A percentile compares a stretch with the other conserved stretches of the same genome.
Conservation (phyloP, 2,329 filamentous ascomycete species). For the Penicillium nordicum region DNA sequence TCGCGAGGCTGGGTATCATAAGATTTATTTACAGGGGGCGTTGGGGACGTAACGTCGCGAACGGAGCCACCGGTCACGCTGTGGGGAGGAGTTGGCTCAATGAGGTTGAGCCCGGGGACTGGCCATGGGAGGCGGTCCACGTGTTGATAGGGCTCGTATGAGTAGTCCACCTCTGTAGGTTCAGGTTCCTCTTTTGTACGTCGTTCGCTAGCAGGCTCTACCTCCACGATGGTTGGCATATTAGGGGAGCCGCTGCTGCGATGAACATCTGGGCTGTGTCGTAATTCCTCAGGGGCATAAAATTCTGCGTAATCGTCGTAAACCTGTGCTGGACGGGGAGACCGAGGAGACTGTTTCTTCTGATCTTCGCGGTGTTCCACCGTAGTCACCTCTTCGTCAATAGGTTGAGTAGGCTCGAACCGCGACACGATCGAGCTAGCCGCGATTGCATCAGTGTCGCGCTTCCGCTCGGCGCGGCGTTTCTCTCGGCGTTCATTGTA, state of each 20-base stretch:
- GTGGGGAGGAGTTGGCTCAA: constrained; percentile 56
- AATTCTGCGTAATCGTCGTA: constrained; percentile 45
- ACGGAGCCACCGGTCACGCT: constrained; percentile 44
- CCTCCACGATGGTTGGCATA: constrained; percentile 32
- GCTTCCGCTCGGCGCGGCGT: constrained; percentile 41
- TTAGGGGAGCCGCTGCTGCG: constrained; percentile 15
- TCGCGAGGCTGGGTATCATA: constrained; percentile 47
- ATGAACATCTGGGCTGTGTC: constrained; percentile 39
- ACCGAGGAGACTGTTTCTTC: constrained; percentile 30
- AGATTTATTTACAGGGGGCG: constrained; percentile 38
- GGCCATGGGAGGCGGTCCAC: constrained; percentile 37
- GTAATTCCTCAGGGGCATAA: constrained; percentile 42
- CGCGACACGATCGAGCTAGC: constrained; percentile 26
- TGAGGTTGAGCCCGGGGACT: constrained; percentile 55
- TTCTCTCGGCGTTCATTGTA: constrained; percentile 39
- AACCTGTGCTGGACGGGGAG: constrained; percentile 32
- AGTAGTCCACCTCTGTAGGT: background rate
- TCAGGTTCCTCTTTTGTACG: constrained; percentile 6
- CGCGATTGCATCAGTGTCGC: constrained; percentile 21
- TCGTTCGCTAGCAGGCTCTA: constrained; percentile 30
- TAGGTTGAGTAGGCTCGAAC: constrained; percentile 18
- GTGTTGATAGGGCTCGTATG: constrained; percentile 18
- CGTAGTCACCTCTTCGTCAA: constrained; percentile 18
- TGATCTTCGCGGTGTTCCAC: constrained; percentile 13
- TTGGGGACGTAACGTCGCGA: constrained; percentile 30